phyloP scores from a whole-genome alignment of 2,329 filamentous ascomycete species.

The Fusarium keratoplasticum region DNA sequence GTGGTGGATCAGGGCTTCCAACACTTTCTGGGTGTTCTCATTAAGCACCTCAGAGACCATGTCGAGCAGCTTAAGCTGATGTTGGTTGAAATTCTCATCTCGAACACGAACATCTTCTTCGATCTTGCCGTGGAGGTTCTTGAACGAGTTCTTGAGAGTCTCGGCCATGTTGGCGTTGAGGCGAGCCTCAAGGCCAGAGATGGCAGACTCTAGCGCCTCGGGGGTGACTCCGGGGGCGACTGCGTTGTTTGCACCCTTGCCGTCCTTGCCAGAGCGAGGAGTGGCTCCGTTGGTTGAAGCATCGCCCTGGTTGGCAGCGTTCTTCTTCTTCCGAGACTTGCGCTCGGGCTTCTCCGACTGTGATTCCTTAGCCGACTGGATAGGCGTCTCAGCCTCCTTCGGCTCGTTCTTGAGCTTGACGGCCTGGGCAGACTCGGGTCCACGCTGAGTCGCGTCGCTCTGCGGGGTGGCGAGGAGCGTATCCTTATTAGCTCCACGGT shows the following conservation, averaged over 20 bases:
- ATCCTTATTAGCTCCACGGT: conserved; percentile 53
- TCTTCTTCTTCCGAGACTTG: conserved; percentile 76
- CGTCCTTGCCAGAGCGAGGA: conserved; percentile 50
- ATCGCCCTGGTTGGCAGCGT: conserved; percentile 57
- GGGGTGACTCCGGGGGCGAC: conserved; percentile 49
- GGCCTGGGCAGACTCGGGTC: conserved; percentile 48
- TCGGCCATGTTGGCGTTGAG: conserved; percentile 62
- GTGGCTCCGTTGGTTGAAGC: conserved; percentile 56
- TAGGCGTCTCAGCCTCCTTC: conserved; percentile 61
- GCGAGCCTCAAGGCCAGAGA: conserved; percentile 64
- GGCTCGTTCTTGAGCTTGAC: conserved; percentile 57
- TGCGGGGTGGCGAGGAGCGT: conserved; percentile 43
- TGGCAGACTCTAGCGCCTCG: conserved; percentile 65
- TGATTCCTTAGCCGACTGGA: conserved; percentile 52
- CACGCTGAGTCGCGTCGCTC: conserved; percentile 47
- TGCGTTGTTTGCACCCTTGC: conserved; percentile 46
- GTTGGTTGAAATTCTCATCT: conserved; percentile 63
- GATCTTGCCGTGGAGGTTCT: conserved; percentile 71
- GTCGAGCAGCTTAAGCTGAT: conserved; percentile 66
- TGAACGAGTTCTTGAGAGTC: conserved; percentile 67
- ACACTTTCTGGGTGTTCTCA: conserved; percentile 75
- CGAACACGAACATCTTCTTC: conserved; percentile 71
- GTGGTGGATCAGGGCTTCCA: conserved; percentile 79
- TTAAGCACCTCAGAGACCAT: conserved; percentile 71
- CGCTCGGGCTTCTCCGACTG: conserved; percentile 71